These are phyloP conservation scores for Sergeia podlipaevii DNA, from an alignment of 208 protist species.

Conservation along the genomic window DNA sequence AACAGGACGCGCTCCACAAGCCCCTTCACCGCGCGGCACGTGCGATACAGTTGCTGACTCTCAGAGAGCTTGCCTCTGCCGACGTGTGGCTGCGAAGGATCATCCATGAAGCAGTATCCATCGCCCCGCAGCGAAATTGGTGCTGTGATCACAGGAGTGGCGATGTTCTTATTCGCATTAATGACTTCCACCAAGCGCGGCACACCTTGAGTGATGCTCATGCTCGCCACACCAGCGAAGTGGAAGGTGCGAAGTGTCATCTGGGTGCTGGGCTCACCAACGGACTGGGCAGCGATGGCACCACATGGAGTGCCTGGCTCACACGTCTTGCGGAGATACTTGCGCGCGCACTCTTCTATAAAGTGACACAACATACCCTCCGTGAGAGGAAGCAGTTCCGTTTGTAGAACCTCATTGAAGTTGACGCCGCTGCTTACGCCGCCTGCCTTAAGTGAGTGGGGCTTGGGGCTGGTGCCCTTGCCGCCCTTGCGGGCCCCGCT, in stretches of 20 bases:
- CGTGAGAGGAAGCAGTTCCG: conserved; percentile 71
- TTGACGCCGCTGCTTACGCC: neutral
- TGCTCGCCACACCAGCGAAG: conserved; percentile 99
- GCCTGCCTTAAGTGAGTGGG: neutral
- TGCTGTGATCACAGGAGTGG: conserved; percentile 98
- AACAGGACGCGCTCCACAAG: conserved; percentile 90
- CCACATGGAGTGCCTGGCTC: conserved; percentile 98
- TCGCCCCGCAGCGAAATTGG: conserved; percentile 47
- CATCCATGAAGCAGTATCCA: conserved; percentile 20
- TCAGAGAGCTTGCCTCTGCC: neutral
- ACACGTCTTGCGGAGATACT: conserved; percentile 84
- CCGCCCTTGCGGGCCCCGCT: neutral
- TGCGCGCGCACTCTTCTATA: conserved; percentile 53
- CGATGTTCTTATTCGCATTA: conserved; percentile 98
- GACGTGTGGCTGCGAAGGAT: neutral
- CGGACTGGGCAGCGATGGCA: conserved; percentile 98
- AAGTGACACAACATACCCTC: conserved; percentile 71
- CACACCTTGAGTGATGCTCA: conserved; percentile 98
- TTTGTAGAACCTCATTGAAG: conserved; percentile 52
- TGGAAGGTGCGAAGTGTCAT: conserved; percentile 99
- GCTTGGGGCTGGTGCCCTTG: neutral
- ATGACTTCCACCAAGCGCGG: conserved; percentile 99
- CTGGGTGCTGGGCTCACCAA: conserved; percentile 99
- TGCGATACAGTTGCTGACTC: conserved; percentile 25
- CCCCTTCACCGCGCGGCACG: conserved; percentile 83